Conservation (phyloP, 257 asterid genomes). For the Penstemon davidsonii region DNA sequence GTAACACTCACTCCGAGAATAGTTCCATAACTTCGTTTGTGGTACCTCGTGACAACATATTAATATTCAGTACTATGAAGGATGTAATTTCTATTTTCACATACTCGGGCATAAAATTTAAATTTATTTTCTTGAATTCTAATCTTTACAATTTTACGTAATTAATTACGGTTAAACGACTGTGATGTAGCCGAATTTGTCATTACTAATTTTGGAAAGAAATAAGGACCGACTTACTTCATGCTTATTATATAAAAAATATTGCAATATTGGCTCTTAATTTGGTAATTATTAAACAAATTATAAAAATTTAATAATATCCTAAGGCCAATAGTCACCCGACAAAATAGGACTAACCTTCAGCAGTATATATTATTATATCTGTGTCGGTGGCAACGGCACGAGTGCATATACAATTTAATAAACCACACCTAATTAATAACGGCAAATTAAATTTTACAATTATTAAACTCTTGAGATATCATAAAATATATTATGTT, state of each 20-base stretch:
- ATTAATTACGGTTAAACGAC: too few relatives aligned
- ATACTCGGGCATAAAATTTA: too few relatives aligned
- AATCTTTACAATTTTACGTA: too few relatives aligned
- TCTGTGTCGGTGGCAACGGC: constrained; percentile 39
- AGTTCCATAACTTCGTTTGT: too few relatives aligned
- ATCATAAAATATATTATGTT: background rate
- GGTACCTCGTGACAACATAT: too few relatives aligned
- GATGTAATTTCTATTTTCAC: too few relatives aligned
- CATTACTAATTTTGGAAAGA: too few relatives aligned
- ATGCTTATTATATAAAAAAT: background rate
- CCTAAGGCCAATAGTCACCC: background rate
- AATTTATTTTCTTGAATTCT: too few relatives aligned
- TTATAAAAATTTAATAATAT: background rate
- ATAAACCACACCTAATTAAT: constrained; percentile 13
- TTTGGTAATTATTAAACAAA: background rate
- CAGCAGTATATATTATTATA: background rate
- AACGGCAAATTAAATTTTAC: constrained; percentile 15
- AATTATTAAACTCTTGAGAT: constrained; percentile 6
- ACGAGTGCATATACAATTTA: constrained; percentile 29
- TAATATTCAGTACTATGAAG: too few relatives aligned
- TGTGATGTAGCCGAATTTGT: too few relatives aligned
- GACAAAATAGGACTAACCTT: background rate
- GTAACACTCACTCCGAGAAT: too few relatives aligned
- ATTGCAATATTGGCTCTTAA: too few relatives aligned
- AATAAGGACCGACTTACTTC: background rate